Base-by-base conservation (phyloP, 108 stramenopile genomes). In the Discostella stelligeroides region DNA sequence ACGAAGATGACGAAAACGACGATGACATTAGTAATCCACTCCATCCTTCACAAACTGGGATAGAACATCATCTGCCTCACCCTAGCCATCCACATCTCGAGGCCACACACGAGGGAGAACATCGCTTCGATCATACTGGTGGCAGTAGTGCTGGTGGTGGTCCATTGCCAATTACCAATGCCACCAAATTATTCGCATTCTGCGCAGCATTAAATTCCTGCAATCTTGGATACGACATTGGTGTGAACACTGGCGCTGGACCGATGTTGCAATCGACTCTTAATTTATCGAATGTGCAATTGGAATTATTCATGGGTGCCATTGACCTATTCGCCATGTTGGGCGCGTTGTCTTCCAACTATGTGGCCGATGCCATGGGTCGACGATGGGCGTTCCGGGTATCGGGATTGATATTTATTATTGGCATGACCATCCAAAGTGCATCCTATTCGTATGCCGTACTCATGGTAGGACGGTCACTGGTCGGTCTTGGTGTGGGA, bases 191-290 rank as follows among this genome's bases (percentile, higher is more conserved):
- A 8, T 79, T 55, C 61, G 87, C 89, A 2, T 45, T 90, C 24
- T 92, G 90, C 53, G 95, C 95, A 0, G 83, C 91, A 4, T n/a
- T 96, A 5, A 96, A 96, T 34, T 85, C 84, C 4, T 90, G 89
- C 66, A 96, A 93, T 66, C 60, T 89, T 4, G 88, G 88, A 18
- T 89, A 87, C 51, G 88, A 89, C 24, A 81, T 89, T 45, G 88
- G 88, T 0, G 84, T 87, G 0, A 79, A 70, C 6, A 84, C 82
- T 15, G 73, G 81, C 10, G 84, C 76, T 4, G 88, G 82, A 11
- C 63, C 79, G 48, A 18, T 86, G 24, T 59, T 93, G 1, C 88
- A 89, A 66, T 29, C 62, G 0, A 85, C 85, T 20, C 69, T 90
- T 37, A 80, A 60, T 17, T 55, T 95, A 50, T 72, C 87, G 0